Conservation (phyloP, 1,284 basidiomycete genomes). For the Stereum hirsutum region DNA sequence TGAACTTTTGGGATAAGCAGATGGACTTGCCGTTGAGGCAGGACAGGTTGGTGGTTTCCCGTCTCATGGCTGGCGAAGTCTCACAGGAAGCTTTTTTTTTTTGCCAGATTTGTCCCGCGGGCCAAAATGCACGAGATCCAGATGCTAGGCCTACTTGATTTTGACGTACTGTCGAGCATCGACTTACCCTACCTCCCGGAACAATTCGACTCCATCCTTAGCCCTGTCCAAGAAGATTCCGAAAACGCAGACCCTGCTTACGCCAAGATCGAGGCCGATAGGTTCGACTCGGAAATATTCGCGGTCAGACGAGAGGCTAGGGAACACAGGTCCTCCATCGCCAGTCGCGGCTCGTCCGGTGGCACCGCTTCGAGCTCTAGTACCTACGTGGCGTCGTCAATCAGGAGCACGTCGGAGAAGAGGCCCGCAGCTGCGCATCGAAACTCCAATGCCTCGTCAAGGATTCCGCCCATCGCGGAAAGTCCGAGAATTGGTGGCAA, state of each 20-base stretch:
- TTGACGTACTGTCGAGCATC: constrained; percentile 82
- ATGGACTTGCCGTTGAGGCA: constrained; percentile 80
- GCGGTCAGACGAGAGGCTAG: constrained; percentile 25
- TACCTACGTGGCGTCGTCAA: constrained; percentile 22
- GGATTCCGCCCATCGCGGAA: constrained; percentile 59
- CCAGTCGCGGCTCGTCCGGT: constrained; percentile 31
- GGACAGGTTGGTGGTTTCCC: constrained; percentile 48
- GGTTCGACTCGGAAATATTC: constrained; percentile 65
- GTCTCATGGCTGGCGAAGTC: neutral
- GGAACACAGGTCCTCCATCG: constrained; percentile 23
- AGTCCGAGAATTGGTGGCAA: constrained; percentile 45
- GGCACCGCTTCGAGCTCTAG: constrained; percentile 26
- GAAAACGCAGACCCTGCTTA: constrained; percentile 11
- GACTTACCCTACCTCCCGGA: constrained; percentile 67
- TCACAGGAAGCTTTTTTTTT: neutral
- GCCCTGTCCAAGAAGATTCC: constrained; percentile 7
- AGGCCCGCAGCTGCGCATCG: constrained; percentile 30
- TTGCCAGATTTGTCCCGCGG: constrained; percentile 71
- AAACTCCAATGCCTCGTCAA: constrained; percentile 30
- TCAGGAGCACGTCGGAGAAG: constrained; percentile 27
- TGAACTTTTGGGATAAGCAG: constrained; percentile 79
- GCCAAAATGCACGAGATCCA: constrained; percentile 94
- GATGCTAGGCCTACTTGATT: constrained; percentile 85
- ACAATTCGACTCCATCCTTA: constrained; percentile 16
- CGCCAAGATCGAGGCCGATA: constrained; percentile 49